Evolutionary conservation across 805 yeast genomes (phyloP).

Genomic region (Jamesozyma spencerorum): DNA sequence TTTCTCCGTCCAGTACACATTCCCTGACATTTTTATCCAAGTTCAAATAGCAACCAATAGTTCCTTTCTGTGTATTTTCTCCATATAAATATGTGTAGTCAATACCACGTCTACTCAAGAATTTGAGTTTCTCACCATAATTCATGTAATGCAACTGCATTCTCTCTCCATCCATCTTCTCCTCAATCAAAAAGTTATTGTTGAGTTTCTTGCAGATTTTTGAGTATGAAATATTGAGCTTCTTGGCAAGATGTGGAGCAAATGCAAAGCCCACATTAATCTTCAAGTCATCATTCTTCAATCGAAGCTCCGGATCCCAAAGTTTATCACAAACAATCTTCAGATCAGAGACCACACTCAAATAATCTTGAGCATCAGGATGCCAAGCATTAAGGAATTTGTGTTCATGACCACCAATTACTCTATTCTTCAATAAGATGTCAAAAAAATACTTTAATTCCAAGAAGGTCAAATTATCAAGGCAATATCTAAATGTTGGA

Average conservation of each 20-base stretch:
- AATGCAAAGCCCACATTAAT: conserved; percentile 38
- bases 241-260: conserved; percentile 67
- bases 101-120: conserved; percentile 53
- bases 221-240: conserved; percentile 41
- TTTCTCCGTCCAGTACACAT: conserved; percentile 73
- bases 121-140: conserved; percentile 30
- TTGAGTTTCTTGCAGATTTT: conserved; percentile 40
- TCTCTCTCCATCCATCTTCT: conserved; percentile 90
- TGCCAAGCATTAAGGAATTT: conserved; percentile 58
- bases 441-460: conserved; percentile 65
- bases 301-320: conserved; percentile 38
- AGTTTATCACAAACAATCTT: conserved; percentile 51
- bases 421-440: conserved; percentile 49
- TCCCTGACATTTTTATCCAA: conserved; percentile 31
- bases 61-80: conserved; percentile 37
- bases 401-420: conserved; percentile 55
- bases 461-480: conserved; percentile 44
- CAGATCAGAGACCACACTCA: conserved; percentile 56
- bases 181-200: conserved; percentile 62
- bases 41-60: conserved; percentile 44
- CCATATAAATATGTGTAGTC: conserved; percentile 73
- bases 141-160: conserved; percentile 62
- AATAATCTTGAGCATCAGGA: conserved; percentile 62
- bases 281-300: conserved; percentile 33
- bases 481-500: conserved; percentile 39